A percentile compares a stretch with the other conserved stretches of the same genome.
Evolutionary conservation across 176 grass and related monocot species (phyloP).

Genomic region (Oryza punctata): DNA sequence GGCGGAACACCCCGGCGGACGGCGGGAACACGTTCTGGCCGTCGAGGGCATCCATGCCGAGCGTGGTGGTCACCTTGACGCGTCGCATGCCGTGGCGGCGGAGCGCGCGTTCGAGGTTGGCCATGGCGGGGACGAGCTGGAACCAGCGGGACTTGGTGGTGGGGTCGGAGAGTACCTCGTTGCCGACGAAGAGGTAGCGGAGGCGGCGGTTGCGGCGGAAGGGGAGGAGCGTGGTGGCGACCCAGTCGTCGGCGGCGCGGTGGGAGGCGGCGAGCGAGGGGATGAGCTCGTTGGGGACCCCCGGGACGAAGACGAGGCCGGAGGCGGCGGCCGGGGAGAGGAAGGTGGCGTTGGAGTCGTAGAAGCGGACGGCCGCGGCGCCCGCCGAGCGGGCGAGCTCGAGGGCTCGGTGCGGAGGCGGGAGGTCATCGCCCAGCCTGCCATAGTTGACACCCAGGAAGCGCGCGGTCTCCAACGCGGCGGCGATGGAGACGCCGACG

Average conservation of each 20-base stretch:
- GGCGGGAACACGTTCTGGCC: conserved; percentile 51
- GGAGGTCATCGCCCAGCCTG: conserved; percentile 67
- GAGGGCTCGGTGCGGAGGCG: conserved; percentile 30
- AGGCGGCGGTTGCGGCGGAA: conserved; percentile 45
- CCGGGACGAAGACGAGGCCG: conserved; percentile 50
- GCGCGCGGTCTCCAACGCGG: background rate
- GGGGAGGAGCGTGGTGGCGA: conserved; percentile 55
- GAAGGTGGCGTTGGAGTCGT: conserved; percentile 68
- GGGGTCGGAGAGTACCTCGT: conserved; percentile 69
- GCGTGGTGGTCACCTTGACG: conserved; percentile 59
- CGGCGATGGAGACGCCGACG: background rate
- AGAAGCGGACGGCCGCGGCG: conserved; percentile 59
- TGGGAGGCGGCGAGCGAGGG: conserved; percentile 41
- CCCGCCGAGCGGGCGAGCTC: conserved; percentile 49
- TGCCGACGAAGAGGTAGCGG: conserved; percentile 65
- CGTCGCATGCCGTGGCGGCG: conserved; percentile 25
- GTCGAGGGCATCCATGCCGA: conserved; percentile 55
- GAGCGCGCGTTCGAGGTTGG: conserved; percentile 47
- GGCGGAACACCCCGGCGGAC: conserved; percentile 55
- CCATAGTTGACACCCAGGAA: conserved; percentile 69
- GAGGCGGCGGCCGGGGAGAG: conserved; percentile 50
- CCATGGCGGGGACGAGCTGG: conserved; percentile 60
- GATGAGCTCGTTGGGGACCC: conserved; percentile 65
- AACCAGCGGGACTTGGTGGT: conserved; percentile 46
- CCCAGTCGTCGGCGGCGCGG: conserved; percentile 50